Base-by-base conservation (phyloP, 768 basidiomycete species). In the Suillus hirtellus region DNA sequence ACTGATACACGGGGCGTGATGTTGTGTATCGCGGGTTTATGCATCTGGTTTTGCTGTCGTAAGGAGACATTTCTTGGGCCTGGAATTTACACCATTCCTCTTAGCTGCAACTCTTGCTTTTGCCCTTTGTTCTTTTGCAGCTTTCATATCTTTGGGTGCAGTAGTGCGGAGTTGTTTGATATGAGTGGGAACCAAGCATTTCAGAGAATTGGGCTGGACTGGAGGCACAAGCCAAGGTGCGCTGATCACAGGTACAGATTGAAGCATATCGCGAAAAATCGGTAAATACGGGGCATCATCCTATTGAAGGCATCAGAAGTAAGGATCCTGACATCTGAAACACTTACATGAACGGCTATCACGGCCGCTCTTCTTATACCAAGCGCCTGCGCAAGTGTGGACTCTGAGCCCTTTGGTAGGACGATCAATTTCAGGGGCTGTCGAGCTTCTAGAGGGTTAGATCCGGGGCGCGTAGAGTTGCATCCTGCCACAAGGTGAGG, bases 61-160 rank as follows among this genome's bases (percentile, higher is more conserved):
- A 6, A 74, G 59, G 19, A 53, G 19, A 35, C 10, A 15, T n/a
- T 53, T 53, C 34, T 53, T 53, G 11, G 19, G 34, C 52, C 19
- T 53, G 6, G 19, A 11, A 19, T 53, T 53, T n/a, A 11, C 19
- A n/a, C 31, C 12, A 35, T n/a, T 70, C 40, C 66, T 69, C 67
- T 81, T 89, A 1, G 86, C 84, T 40, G 77, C 80, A 15, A 75
- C 74, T 64, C 80, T 85, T 21, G 81, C 86, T 68, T 78, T 77
- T 43, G 73, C 71, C 62, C 92, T 81, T 59, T 77, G 70, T 62
- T 85, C 82, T 70, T 89, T 93, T 38, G 87, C 86, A 38, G 77
- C 81, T 70, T 83, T 90, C 84, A 93, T 90, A 69, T 95, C 90
- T 68, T 84, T 87, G 1, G 93, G 93, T 4, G 87, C 85, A 35